Evolutionary conservation across 2,329 filamentous ascomycete species (phyloP).

Genomic region (Paraconiothyrium sp.): DNA sequence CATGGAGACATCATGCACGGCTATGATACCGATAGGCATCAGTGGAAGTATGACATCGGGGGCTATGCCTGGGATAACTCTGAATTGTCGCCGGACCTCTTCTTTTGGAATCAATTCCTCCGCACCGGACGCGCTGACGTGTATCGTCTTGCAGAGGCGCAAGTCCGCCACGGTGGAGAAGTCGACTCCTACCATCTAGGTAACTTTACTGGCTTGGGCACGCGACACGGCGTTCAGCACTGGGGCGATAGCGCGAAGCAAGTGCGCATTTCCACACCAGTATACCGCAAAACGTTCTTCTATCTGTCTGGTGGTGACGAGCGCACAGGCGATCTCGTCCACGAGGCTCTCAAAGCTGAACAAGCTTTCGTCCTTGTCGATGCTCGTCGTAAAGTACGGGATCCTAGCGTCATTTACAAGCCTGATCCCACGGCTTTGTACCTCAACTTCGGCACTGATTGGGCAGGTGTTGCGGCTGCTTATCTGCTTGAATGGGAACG

Average conservation of each 20-base stretch:
- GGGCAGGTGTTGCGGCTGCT: conserved; percentile 64
- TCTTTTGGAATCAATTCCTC: conserved; percentile 71
- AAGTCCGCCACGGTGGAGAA: conserved; percentile 68
- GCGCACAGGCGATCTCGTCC: conserved; percentile 64
- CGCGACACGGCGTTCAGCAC: conserved; percentile 70
- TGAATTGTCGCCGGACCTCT: conserved; percentile 69
- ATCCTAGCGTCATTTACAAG: conserved; percentile 59
- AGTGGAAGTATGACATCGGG: conserved; percentile 71
- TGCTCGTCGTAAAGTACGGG: conserved; percentile 67
- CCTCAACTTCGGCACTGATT: conserved; percentile 68
- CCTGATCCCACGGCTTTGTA: conserved; percentile 55
- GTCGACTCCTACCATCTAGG: conserved; percentile 71
- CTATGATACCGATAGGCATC: conserved; percentile 67
- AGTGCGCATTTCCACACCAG: conserved; percentile 66
- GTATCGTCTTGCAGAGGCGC: conserved; percentile 67
- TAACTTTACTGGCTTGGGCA: conserved; percentile 67
- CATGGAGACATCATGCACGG: conserved; percentile 71
- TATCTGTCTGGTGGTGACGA: conserved; percentile 66
- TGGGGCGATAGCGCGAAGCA: conserved; percentile 70
- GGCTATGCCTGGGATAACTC: conserved; percentile 74
- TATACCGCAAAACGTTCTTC: conserved; percentile 67
- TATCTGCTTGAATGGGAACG: conserved; percentile 71
- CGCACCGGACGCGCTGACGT: conserved; percentile 66
- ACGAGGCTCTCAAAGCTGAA: conserved; percentile 63
- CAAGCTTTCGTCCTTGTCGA: conserved; percentile 64